Conservation (phyloP, 768 basidiomycete genomes). For the Daedaleopsis nitida region DNA sequence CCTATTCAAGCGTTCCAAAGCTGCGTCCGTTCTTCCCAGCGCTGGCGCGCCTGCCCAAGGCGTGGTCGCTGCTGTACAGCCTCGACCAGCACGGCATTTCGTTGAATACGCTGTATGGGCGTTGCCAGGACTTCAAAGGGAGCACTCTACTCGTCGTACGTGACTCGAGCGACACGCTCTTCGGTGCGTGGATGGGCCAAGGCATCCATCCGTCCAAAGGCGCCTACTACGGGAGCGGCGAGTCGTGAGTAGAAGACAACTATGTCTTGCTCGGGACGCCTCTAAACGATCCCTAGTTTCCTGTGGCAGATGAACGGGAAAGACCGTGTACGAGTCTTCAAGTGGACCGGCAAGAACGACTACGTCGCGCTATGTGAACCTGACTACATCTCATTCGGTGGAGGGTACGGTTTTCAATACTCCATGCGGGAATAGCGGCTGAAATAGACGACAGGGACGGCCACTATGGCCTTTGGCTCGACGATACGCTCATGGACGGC, state of each 20-base stretch:
- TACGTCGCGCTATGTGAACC: constrained; percentile 88
- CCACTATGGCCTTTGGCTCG: constrained; percentile 82
- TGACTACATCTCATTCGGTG: constrained; percentile 84
- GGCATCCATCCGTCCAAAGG: constrained; percentile 60
- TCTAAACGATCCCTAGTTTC: constrained; percentile 54
- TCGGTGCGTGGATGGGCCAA: constrained; percentile 86
- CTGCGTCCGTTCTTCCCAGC: constrained; percentile 74
- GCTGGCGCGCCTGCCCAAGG: constrained; percentile 64
- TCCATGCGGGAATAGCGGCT: neutral
- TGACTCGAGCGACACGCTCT: constrained; percentile 64
- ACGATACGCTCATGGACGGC: constrained; percentile 78
- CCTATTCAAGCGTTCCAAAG: constrained; percentile 37
- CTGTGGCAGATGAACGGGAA: constrained; percentile 64
- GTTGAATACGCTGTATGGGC: constrained; percentile 80
- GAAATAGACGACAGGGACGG: constrained; percentile 16
- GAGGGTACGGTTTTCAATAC: constrained; percentile 57
- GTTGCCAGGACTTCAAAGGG: constrained; percentile 49
- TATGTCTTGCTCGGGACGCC: neutral
- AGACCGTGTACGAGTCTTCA: constrained; percentile 59
- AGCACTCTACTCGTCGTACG: constrained; percentile 65
- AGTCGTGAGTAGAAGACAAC: constrained; percentile 54
- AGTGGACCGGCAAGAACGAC: constrained; percentile 86
- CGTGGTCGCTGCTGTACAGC: constrained; percentile 85
- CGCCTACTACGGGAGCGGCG: constrained; percentile 86
- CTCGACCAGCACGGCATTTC: constrained; percentile 96